These are phyloP conservation scores for Athelia sp. DNA, from an alignment of 1,284 basidiomycete genomes.

Conservation along the genomic window DNA sequence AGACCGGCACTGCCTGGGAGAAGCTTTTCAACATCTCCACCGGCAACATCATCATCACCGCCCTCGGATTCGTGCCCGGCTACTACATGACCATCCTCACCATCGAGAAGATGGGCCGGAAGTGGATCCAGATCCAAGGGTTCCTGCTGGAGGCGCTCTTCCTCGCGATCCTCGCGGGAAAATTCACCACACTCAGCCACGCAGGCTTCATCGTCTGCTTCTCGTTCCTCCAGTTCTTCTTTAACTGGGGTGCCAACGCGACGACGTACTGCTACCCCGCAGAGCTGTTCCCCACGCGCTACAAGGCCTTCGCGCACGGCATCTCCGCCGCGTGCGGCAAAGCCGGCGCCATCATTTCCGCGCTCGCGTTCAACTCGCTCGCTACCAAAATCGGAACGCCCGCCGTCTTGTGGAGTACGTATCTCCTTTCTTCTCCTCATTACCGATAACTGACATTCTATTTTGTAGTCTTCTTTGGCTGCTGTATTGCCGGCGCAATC, in stretches of 20 bases:
- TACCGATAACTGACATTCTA: too few species aligned
- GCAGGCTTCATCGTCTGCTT: slow-evolving; percentile 71
- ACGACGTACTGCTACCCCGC: slow-evolving; percentile 60
- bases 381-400: slow-evolving; percentile 60
- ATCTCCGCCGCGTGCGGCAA: slow-evolving; percentile 78
- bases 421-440: too few species aligned
- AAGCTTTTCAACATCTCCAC: slow-evolving; percentile 59
- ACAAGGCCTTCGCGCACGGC: slow-evolving; percentile 77
- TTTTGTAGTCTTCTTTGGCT: slow-evolving; percentile 61
- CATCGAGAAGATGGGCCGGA: slow-evolving; percentile 70
- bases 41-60: slow-evolving; percentile 69
- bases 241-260: slow-evolving; percentile 87
- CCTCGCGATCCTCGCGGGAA: slow-evolving; percentile 60
- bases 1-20: slow-evolving; percentile 51
- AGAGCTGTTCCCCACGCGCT: slow-evolving; percentile 86
- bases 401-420: slow-evolving; percentile 59
- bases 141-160: slow-evolving; percentile 70
- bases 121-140: slow-evolving; percentile 75
- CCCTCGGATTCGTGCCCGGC: slow-evolving; percentile 71
- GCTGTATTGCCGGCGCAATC: slow-evolving; percentile 51
- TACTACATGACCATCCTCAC: slow-evolving; percentile 68
- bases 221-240: slow-evolving; percentile 67
- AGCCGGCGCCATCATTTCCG: slow-evolving; percentile 77
- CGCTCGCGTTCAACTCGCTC: slow-evolving; percentile 74
- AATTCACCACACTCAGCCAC: slow-evolving; percentile 56